Evolutionary conservation across 345 rosid genomes (phyloP), one percentile per base, ranked within the genome.

Genomic region (Triadica sebifera): DNA sequence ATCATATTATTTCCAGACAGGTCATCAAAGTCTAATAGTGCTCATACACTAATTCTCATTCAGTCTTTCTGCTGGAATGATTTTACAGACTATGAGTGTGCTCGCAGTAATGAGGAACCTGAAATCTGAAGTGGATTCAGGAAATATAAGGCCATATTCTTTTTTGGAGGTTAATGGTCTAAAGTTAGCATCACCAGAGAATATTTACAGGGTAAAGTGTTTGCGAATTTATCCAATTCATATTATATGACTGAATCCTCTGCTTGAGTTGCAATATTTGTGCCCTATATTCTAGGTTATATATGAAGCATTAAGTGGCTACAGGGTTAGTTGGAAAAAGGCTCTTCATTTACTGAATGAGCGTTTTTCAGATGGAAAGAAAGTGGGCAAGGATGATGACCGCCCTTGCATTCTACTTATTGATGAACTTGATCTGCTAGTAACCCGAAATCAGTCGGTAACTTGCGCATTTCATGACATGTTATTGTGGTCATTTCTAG

Each of bases 121-220:
- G 62, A 92, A 78, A 83, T 87, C 92, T 59, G 98, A 94, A 87
- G 97, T 92, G 75, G 97, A 93, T 82, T 84, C 87, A 0, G 98
- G 96, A 76, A 83, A 39, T 4, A 78, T 87, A 69, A 87, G 67
- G 58, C 97, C 98, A 1, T 93, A 94, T 79, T 86, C 87, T 86
- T 94, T 94, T 75, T 95, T 94, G 78, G 97, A 92, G 84, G 89
- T 92, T 75, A 94, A 94, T 77, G 97, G 98, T 79, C 95, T 94
- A 57, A 94, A 94, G 81, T 79, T 94, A 81, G 93, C 97, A 62
- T 89, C 97, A 51, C 97, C 98, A 1, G 98, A 93, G 84, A 93
- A 94, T 71, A 90, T 94, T 57, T 94, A 94, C 75, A 81, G 85
- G 74, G 98, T 91, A 86, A 58, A 43, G 52, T 34, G 0, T 56